Conservation (phyloP, 331 rosid genomes). For the Malus hybrid region DNA sequence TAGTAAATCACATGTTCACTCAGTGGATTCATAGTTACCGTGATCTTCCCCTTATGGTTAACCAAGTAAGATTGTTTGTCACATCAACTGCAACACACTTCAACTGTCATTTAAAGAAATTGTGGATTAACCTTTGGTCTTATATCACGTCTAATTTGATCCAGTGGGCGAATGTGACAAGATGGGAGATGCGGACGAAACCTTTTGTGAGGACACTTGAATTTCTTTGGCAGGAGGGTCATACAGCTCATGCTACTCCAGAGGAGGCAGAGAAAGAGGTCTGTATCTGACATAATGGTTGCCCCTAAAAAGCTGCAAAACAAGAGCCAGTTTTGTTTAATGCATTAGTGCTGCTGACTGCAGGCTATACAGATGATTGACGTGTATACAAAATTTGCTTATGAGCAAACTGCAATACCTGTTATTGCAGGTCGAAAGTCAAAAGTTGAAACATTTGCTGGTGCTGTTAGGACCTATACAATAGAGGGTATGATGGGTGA, state of each 20-base stretch:
- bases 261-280: conserved; percentile 97
- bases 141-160: conserved; percentile 17
- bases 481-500: conserved; percentile 99
- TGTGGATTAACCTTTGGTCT: neutral
- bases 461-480: conserved; percentile 83
- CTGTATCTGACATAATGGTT: conserved; percentile 14
- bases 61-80: conserved; percentile 51
- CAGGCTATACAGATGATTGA: conserved; percentile 98
- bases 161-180: conserved; percentile 95
- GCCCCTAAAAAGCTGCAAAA: neutral
- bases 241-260: conserved; percentile 84
- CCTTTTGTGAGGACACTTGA: conserved; percentile 88
- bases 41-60: conserved; percentile 89
- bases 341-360: conserved; percentile 26
- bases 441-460: conserved; percentile 91
- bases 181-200: conserved; percentile 98
- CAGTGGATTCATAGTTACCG: conserved; percentile 97
- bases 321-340: conserved; percentile 10
- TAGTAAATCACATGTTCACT: conserved; percentile 96
- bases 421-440: conserved; percentile 94
- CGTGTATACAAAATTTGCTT: conserved; percentile 83
- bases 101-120: neutral
- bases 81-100: neutral
- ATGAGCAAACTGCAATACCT: conserved; percentile 91
- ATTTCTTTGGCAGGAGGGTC: conserved; percentile 99